Conservation (phyloP, 129 eudicot species). For the Gnaphalium uliginosum region DNA sequence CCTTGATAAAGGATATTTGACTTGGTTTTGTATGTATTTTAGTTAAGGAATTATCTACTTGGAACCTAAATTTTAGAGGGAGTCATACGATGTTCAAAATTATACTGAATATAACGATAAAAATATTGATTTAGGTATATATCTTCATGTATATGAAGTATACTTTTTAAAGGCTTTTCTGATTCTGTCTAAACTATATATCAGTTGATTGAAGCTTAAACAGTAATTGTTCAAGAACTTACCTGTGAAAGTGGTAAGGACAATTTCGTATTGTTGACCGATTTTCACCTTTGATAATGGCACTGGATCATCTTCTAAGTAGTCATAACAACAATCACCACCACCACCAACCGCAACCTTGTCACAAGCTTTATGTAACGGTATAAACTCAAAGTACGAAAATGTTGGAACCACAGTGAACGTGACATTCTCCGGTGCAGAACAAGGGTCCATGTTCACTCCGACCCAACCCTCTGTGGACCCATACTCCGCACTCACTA, state of each 20-base stretch:
- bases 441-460: conserved; percentile 65
- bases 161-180: too few species aligned
- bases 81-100: too few species aligned
- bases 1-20: too few species aligned
- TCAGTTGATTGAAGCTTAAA: background rate
- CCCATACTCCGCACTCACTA: conserved; percentile 90
- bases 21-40: too few species aligned
- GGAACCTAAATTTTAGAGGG: too few species aligned
- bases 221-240: background rate
- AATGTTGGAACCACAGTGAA: conserved; percentile 77
- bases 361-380: conserved; percentile 36
- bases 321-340: conserved; percentile 34
- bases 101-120: too few species aligned
- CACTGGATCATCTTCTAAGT: conserved; percentile 67
- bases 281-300: conserved; percentile 61
- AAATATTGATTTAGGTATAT: too few species aligned
- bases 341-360: background rate
- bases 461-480: conserved; percentile 95
- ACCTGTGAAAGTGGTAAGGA: conserved; percentile 86
- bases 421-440: conserved; percentile 58
- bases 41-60: too few species aligned
- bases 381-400: conserved; percentile 85
- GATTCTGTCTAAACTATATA: too few species aligned
- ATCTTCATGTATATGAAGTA: too few species aligned
- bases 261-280: conserved; percentile 82